Evolutionary conservation across 257 asterid genomes (phyloP).

Genomic region (Craterostigma plantagineum): DNA sequence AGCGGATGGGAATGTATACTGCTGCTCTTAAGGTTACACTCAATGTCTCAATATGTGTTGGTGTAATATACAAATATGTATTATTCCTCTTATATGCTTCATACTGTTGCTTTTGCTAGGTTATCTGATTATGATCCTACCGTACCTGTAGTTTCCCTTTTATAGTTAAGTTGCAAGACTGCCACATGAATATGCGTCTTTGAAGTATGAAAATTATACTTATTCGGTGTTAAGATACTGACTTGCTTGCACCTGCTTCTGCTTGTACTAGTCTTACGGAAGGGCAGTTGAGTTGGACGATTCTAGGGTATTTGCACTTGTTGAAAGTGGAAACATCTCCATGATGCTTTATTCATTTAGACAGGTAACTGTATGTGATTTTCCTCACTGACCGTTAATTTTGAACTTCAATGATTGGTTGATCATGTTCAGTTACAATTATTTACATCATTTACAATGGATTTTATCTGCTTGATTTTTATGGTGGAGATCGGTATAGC

Average conservation of each 20-base stretch:
- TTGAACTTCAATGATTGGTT: constrained; percentile 5
- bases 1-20: constrained; percentile 89
- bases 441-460: too few species aligned
- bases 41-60: not conserved
- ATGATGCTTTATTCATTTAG: constrained; percentile 77
- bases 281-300: constrained; percentile 82
- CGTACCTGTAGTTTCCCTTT: not conserved
- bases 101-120: too few species aligned
- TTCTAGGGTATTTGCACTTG: constrained; percentile 69
- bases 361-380: constrained; percentile 28
- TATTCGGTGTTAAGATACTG: not conserved
- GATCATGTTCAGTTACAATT: constrained; percentile 2
- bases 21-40: constrained; percentile 77
- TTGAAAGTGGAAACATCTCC: constrained; percentile 81
- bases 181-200: not conserved
- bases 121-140: not conserved
- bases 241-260: constrained; percentile 12
- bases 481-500: too few species aligned
- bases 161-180: not conserved
- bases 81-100: too few species aligned
- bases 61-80: too few species aligned
- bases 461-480: too few species aligned
- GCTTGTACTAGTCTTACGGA: constrained; percentile 56
- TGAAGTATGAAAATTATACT: not conserved
- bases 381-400: not conserved